Percentiles rank a stretch among this genome's conserved stretches.
Evolutionary conservation across 441 rosid genomes (phyloP).

Genomic region (Pelargonium cotyledonis): DNA sequence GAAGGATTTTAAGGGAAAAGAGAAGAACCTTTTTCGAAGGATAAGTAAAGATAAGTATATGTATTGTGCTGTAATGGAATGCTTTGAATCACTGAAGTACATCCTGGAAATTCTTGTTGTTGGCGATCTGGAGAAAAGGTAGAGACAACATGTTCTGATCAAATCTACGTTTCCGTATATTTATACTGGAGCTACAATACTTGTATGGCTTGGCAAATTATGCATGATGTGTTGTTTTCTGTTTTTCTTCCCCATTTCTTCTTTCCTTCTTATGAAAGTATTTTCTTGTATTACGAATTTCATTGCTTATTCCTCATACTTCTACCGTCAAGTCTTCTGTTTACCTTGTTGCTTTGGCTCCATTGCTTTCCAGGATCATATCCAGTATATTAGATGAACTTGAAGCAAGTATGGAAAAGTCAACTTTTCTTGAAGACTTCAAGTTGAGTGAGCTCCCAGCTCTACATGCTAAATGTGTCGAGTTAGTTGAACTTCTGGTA

Average conservation of each 20-base stretch:
- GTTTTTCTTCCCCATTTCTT: background rate
- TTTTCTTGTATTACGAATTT: background rate
- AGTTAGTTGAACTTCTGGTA: constrained; percentile 87
- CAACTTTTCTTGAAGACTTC: constrained; percentile 67
- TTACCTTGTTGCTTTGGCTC: constrained; percentile 16
- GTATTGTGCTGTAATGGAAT: constrained; percentile 78
- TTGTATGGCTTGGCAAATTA: constrained; percentile 7
- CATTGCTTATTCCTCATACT: constrained; percentile 6
- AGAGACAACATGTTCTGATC: constrained; percentile 16
- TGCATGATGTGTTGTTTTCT: background rate
- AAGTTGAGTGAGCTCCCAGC: constrained; percentile 70
- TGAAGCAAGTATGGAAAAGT: constrained; percentile 62
- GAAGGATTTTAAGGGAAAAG: constrained; percentile 69
- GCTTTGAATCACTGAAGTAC: constrained; percentile 78
- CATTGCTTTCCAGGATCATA: constrained; percentile 43
- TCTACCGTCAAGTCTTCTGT: constrained; percentile 11
- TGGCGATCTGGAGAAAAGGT: constrained; percentile 85
- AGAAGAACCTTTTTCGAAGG: constrained; percentile 55
- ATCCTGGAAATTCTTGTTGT: constrained; percentile 76
- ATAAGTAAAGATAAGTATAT: constrained; percentile 79
- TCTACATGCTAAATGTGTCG: constrained; percentile 55
- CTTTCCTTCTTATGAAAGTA: constrained; percentile 12
- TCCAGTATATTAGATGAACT: constrained; percentile 56
- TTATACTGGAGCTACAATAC: constrained; percentile 3
- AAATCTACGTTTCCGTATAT: constrained; percentile 9